Evolutionary conservation across 371 early-diverging fungal species (phyloP), one percentile per base, ranked within the genome.

Genomic region (Dichotomocladium elegans): DNA sequence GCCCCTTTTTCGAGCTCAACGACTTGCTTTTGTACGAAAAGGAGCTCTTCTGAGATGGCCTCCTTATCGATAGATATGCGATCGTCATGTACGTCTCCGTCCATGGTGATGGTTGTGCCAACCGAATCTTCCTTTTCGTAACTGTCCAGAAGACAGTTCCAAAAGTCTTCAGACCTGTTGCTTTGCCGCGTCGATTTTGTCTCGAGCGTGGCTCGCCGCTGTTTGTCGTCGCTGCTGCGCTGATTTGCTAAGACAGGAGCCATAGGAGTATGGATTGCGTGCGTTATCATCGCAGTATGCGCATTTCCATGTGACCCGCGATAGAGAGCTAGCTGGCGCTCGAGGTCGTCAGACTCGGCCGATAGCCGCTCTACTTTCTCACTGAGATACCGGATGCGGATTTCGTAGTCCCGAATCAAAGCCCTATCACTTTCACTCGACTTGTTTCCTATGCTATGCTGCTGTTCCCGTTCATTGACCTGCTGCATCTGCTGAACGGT

Each of bases 291-390:
- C n/a, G n/a, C n/a, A n/a, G n/a, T n/a, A n/a, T n/a, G 27, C 15
- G 35, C 47, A 4, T 44, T 42, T 17, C 45, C 30, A 15, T 55
- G 44, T 15, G 15, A 22, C 21, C 25, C 35, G 49, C 37, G 37
- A 47, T 50, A 55, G 45, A 50, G n/a, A 21, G 41, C 47, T 15
- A 64, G 43, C 30, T 73, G 57, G 12, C 58, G 47, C 44, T 68
- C 66, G 27, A 68, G 59, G 12, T 40, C 26, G 29, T 60, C 64
- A 46, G 61, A 62, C 46, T 70, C 71, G 31, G 61, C 57, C 4
- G 71, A 60, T 12, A 64, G 50, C 25, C 68, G 71, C n/a, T 70
- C 71, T 15, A 72, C 29, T 37, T 68, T 64, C 6, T 62, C 45
- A 5, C 62, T 57, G 11, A 72, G 49, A 29, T 66, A 66, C 37